These are phyloP conservation scores for Hanseniaspora vineae DNA, from an alignment of 805 yeast species.

Conservation along the genomic window DNA sequence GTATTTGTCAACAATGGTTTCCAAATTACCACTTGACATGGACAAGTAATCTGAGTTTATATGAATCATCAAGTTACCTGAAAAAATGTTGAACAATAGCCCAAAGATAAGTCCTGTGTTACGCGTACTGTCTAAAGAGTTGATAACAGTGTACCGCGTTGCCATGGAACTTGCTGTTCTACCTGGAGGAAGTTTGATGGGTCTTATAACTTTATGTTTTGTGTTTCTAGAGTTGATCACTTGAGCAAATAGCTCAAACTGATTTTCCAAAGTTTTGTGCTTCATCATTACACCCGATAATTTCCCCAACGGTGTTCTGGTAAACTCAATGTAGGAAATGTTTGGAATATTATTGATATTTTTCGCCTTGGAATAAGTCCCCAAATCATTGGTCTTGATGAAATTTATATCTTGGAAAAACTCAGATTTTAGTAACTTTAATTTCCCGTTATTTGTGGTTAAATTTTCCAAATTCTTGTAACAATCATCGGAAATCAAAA, in stretches of 20 bases:
- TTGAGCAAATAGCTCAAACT: conserved; percentile 63
- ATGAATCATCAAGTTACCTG: conserved; percentile 77
- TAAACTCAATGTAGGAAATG: conserved; percentile 85
- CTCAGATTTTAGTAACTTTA: conserved; percentile 20
- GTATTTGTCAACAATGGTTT: conserved; percentile 58
- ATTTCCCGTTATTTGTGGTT: conserved; percentile 27
- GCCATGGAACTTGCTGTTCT: conserved; percentile 20
- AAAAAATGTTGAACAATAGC: conserved; percentile 62
- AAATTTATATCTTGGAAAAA: conserved; percentile 20
- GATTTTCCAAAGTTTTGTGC: conserved; percentile 78
- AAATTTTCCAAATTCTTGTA: conserved; percentile 61
- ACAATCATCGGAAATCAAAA: conserved; percentile 71
- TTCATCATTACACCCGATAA: conserved; percentile 87
- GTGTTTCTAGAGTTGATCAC: conserved; percentile 51
- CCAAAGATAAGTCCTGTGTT: conserved; percentile 84
- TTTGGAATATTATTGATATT: conserved; percentile 58
- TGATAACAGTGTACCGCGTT: conserved; percentile 42
- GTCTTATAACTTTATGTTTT: conserved; percentile 31
- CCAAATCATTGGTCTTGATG: conserved; percentile 74
- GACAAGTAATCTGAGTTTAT: conserved; percentile 53
- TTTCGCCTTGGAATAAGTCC: conserved; percentile 49
- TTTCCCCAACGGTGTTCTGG: conserved; percentile 83
- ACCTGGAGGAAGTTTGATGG: conserved; percentile 20
- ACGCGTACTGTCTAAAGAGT: conserved; percentile 55
- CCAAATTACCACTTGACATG: conserved; percentile 77